A percentile compares a stretch with the other conserved stretches of the same genome.
phyloP scores from a whole-genome alignment of 1,284 basidiomycete genomes.

The Cryptococcus sp. region DNA sequence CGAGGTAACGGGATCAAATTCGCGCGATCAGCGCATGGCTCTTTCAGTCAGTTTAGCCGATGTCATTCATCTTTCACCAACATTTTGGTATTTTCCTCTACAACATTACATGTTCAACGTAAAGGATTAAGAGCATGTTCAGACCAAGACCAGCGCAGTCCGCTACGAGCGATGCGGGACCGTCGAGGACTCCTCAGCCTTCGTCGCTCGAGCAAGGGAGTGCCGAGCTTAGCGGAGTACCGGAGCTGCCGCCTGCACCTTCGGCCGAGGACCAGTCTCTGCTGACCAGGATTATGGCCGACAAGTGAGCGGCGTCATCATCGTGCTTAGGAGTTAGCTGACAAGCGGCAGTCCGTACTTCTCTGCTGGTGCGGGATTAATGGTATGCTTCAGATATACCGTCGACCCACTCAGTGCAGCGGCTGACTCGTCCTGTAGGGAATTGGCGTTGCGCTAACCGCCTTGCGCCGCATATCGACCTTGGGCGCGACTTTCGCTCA shows the following conservation, averaged over 20 bases:
- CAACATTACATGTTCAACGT: too few species aligned
- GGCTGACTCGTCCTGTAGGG: conserved; percentile 60
- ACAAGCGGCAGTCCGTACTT: conserved; percentile 76
- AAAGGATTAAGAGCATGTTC: conserved; percentile 24
- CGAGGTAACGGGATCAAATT: too few species aligned
- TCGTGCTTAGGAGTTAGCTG: neutral
- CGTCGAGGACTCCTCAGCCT: conserved; percentile 5
- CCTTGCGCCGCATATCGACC: conserved; percentile 69
- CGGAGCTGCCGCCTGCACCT: conserved; percentile 8
- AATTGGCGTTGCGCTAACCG: conserved; percentile 76
- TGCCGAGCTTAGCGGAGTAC: neutral
- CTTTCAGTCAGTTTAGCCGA: too few species aligned
- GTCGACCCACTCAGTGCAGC: conserved; percentile 5
- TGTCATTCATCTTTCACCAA: too few species aligned
- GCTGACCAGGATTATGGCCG: conserved; percentile 38
- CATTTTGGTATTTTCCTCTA: too few species aligned
- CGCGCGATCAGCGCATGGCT: too few species aligned
- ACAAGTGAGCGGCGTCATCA: conserved; percentile 35
- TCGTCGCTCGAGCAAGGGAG: neutral
- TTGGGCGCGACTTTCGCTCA: conserved; percentile 75
- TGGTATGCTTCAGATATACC: conserved; percentile 61
- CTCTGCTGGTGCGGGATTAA: conserved; percentile 91
- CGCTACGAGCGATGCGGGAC: conserved; percentile 15
- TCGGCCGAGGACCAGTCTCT: conserved; percentile 20
- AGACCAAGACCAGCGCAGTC: conserved; percentile 9